These are phyloP conservation scores for Aspergillus brasiliensis DNA, from an alignment of 2,329 filamentous ascomycete genomes.

Conservation along the genomic window DNA sequence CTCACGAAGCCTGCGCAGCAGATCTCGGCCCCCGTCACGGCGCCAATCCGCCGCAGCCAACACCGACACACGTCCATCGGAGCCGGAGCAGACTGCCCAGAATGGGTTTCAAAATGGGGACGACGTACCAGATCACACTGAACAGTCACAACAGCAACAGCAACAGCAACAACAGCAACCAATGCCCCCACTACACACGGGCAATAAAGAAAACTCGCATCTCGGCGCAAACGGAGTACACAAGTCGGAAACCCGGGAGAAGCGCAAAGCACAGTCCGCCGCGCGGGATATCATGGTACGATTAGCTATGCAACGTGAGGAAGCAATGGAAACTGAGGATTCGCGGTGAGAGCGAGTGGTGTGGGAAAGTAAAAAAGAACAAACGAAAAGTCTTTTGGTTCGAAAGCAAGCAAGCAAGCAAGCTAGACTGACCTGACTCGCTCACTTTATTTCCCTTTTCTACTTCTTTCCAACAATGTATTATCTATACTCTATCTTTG, in stretches of 20 bases:
- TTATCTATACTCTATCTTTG: slow-evolving; percentile 10
- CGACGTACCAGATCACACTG: not conserved
- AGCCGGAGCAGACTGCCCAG: not conserved
- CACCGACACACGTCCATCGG: not conserved
- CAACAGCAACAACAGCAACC: not conserved
- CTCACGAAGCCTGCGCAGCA: slow-evolving; percentile 20
- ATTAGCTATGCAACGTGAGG: slow-evolving; percentile 43
- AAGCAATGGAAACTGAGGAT: slow-evolving; percentile 39
- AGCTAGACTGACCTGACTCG: not conserved
- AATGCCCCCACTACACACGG: slow-evolving; percentile 1
- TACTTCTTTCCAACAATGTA: slow-evolving; percentile 15
- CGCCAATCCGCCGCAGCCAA: not conserved
- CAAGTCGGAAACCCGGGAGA: slow-evolving; percentile 22
- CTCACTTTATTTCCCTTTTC: not conserved
- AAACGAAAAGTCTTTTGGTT: too few relatives aligned
- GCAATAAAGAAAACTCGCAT: slow-evolving; percentile 19
- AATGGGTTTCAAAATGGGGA: not conserved
- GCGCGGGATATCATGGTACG: slow-evolving; percentile 38
- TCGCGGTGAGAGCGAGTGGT: slow-evolving; percentile 16
- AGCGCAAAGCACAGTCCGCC: slow-evolving; percentile 37
- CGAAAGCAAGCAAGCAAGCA: not conserved
- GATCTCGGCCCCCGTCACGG: slow-evolving; percentile 18
- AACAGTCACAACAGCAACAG: not conserved
- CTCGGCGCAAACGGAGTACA: not conserved
- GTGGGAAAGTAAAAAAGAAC: not conserved